phyloP scores from a whole-genome alignment of 495 filamentous ascomycete genomes.

The Melanomma pulvis-pyrius region DNA sequence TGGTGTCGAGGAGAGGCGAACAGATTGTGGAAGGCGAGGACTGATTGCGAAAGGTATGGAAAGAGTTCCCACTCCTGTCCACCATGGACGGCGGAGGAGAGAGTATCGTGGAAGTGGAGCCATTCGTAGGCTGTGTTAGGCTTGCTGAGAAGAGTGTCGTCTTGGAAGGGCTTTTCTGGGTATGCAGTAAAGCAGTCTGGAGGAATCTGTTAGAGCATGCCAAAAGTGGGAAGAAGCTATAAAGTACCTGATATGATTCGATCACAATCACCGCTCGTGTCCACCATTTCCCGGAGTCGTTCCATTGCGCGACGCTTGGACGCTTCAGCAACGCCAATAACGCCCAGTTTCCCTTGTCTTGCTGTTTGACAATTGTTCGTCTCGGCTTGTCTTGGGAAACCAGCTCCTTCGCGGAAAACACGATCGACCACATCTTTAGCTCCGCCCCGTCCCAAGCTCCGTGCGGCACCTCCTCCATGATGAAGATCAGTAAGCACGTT shows the following conservation, averaged over 20 bases:
- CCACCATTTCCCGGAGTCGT: slow-evolving; percentile 83
- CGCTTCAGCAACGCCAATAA: slow-evolving; percentile 69
- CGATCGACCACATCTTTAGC: slow-evolving; percentile 81
- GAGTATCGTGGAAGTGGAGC: slow-evolving; percentile 88
- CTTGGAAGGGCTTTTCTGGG: slow-evolving; percentile 83
- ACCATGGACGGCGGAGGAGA: slow-evolving; percentile 72
- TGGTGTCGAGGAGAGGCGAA: slow-evolving; percentile 66
- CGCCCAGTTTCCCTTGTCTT: slow-evolving; percentile 35
- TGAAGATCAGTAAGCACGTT: slow-evolving; percentile 69
- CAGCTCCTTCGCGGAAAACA: slow-evolving; percentile 83
- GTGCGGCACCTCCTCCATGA: slow-evolving; percentile 74
- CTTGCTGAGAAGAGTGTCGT: slow-evolving; percentile 88
- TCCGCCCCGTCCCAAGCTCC: slow-evolving; percentile 76
- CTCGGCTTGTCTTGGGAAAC: slow-evolving; percentile 64
- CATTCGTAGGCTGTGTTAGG: slow-evolving; percentile 86
- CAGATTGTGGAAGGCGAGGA: slow-evolving; percentile 87
- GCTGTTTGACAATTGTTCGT: slow-evolving; percentile 37
- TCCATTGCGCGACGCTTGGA: slow-evolving; percentile 76
- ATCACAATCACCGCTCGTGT: slow-evolving; percentile 85
- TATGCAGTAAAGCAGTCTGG: slow-evolving; percentile 78
- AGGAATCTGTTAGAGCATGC: neutral
- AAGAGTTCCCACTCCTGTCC: slow-evolving; percentile 86
- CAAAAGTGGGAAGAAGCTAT: neutral
- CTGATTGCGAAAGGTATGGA: slow-evolving; percentile 80
- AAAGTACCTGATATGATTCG: slow-evolving; percentile 69